A percentile compares a stretch with the other conserved stretches of the same genome.
phyloP scores from a whole-genome alignment of 805 yeast genomes.

The Jamesozyma hellenica region DNA sequence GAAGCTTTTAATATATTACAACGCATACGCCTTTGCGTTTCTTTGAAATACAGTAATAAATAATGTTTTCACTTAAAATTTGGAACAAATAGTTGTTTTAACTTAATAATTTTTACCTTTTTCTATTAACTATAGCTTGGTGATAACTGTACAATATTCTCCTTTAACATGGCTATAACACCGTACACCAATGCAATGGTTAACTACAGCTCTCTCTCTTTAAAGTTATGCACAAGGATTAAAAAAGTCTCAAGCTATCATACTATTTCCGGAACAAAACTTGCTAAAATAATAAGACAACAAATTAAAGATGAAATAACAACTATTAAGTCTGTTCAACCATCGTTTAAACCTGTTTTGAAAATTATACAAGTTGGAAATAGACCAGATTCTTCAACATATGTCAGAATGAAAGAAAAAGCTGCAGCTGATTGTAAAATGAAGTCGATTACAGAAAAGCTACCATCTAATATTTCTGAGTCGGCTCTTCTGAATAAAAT shows the following conservation, averaged over 20 bases:
- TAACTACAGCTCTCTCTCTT: neutral
- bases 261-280: constrained; percentile 38
- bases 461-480: constrained; percentile 50
- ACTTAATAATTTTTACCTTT: too few relatives aligned
- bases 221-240: neutral
- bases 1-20: too few relatives aligned
- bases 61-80: too few relatives aligned
- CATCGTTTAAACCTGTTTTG: constrained; percentile 53
- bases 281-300: constrained; percentile 37
- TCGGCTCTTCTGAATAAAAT: constrained; percentile 45
- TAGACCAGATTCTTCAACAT: constrained; percentile 72
- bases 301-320: constrained; percentile 33
- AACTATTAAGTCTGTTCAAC: constrained; percentile 29
- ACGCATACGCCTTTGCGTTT: too few relatives aligned
- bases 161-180: too few relatives aligned
- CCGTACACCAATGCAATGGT: too few relatives aligned
- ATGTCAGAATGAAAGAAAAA: constrained; percentile 69
- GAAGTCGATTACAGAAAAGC: constrained; percentile 46
- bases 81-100: too few relatives aligned
- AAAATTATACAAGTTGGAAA: constrained; percentile 69
- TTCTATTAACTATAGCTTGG: too few relatives aligned
- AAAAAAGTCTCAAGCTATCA: constrained; percentile 12
- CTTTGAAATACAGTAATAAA: too few relatives aligned
- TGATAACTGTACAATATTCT: too few relatives aligned
- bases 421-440: constrained; percentile 67